These are phyloP conservation scores for Neurospora cerealis DNA, from an alignment of 495 filamentous ascomycete genomes.

Conservation along the genomic window DNA sequence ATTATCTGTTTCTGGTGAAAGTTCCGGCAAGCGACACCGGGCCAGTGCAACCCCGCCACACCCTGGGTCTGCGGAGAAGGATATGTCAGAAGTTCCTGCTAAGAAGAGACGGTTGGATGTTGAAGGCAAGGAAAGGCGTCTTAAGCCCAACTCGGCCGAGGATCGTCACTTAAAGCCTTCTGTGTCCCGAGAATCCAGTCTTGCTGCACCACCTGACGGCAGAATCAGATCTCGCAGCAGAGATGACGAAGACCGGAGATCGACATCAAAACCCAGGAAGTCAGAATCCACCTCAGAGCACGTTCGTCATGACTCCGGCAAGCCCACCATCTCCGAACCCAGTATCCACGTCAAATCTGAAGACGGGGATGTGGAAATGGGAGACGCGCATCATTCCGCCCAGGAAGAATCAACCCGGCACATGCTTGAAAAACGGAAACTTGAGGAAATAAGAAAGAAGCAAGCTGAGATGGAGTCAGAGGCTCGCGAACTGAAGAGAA, in stretches of 20 bases:
- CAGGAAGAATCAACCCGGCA: conserved; percentile 24
- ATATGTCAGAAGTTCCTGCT: conserved; percentile 41
- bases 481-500: conserved; percentile 20
- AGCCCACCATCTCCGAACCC: conserved; percentile 27
- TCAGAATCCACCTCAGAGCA: conserved; percentile 18
- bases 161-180: conserved; percentile 29
- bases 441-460: conserved; percentile 40
- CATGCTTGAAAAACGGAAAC: conserved; percentile 32
- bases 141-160: conserved; percentile 30
- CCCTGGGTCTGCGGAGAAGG: conserved; percentile 42
- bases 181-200: conserved; percentile 22
- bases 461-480: conserved; percentile 20
- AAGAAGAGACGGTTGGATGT: conserved; percentile 41
- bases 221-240: conserved; percentile 18
- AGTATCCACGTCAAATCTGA: conserved; percentile 40
- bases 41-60: conserved; percentile 58
- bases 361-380: conserved; percentile 38
- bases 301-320: conserved; percentile 29
- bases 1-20: conserved; percentile 36
- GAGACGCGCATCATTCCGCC: conserved; percentile 23
- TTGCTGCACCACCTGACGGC: conserved; percentile 9
- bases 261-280: conserved; percentile 26
- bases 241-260: conserved; percentile 30
- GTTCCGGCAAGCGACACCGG: conserved; percentile 53
- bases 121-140: conserved; percentile 33